These are phyloP conservation scores for Phaffomyces antillensis DNA, from an alignment of 805 yeast genomes.

Conservation along the genomic window DNA sequence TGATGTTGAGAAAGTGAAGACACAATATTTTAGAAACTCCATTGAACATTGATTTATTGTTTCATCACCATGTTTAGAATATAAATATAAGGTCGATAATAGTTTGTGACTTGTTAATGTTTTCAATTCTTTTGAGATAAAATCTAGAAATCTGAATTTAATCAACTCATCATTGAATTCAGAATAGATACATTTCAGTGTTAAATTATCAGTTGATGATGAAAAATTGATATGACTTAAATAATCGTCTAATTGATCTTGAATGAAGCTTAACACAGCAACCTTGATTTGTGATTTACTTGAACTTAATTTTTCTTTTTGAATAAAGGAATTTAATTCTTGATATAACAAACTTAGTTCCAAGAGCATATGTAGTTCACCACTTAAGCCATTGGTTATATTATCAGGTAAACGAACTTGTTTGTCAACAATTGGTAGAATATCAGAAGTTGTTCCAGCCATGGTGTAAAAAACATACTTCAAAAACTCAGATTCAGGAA, in stretches of 20 bases:
- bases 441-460: conserved; percentile 54
- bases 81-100: conserved; percentile 43
- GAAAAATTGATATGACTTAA: conserved; percentile 36
- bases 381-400: conserved; percentile 49
- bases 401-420: conserved; percentile 39
- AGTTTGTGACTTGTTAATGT: conserved; percentile 40
- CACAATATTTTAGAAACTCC: conserved; percentile 37
- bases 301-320: conserved; percentile 21
- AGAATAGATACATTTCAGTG: conserved; percentile 25
- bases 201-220: conserved; percentile 29
- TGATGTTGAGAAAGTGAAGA: conserved; percentile 54
- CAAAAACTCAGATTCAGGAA: conserved; percentile 36
- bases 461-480: conserved; percentile 45
- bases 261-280: conserved; percentile 48
- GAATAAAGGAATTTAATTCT: conserved; percentile 30
- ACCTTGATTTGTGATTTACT: conserved; percentile 48
- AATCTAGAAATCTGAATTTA: conserved; percentile 51
- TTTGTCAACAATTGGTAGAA: conserved; percentile 38
- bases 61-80: conserved; percentile 59
- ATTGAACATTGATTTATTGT: conserved; percentile 37
- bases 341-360: conserved; percentile 71
- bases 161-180: conserved; percentile 43
- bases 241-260: conserved; percentile 35
- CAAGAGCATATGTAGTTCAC: conserved; percentile 45
- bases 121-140: conserved; percentile 31